Evolutionary conservation across 768 basidiomycete genomes (phyloP), one percentile per base, ranked within the genome.

Genomic region (Cyclocybe aegerita): DNA sequence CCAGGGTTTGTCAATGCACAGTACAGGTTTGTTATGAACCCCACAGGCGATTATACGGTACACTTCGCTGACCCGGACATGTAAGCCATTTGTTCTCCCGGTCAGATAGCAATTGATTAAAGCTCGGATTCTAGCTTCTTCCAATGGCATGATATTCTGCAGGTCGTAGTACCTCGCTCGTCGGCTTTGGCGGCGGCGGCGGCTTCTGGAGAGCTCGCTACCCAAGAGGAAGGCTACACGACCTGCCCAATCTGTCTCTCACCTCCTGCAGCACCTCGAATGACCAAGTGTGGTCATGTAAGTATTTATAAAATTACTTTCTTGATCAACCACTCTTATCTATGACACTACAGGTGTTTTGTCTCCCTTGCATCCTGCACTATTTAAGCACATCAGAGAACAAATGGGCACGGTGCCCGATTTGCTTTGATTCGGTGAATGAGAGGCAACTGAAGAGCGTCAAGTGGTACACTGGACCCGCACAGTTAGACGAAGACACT

Each of bases 31-130:
- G 82, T 98, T 37, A 87, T 98, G 86, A 91, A 93, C 60, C 96
- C 96, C 2, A 83, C 77, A 36, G 90, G 91, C n/a, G 79, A 80
- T 60, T 95, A 97, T 65, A 92, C 94, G 12, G 95, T 90, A 5
- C 94, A 97, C 68, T 95, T 98, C 64, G 93, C 93, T 37, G 95
- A 98, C 68, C 93, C 97, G 32, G 97, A 99, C 69, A 95, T 98
- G 89, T 90, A 68, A 62, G 90, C 75, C 52, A 53, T 48, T 53
- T 44, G 54, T 41, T 43, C 29, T 31, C 33, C 12, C 32, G 33
- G 33, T 39, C 4, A 45, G 36, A 41, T 39, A 10, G 42, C 36
- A 23, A 43, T 14, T 11, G 15, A 30, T 52, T 48, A 3, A 16
- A 48, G 44, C 43, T 56, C 43, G 63, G 38, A 49, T 48, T 47